Percentiles rank a stretch among this genome's conserved stretches.
Evolutionary conservation across 495 filamentous ascomycete species (phyloP).

Genomic region (Penicillium arizonense): DNA sequence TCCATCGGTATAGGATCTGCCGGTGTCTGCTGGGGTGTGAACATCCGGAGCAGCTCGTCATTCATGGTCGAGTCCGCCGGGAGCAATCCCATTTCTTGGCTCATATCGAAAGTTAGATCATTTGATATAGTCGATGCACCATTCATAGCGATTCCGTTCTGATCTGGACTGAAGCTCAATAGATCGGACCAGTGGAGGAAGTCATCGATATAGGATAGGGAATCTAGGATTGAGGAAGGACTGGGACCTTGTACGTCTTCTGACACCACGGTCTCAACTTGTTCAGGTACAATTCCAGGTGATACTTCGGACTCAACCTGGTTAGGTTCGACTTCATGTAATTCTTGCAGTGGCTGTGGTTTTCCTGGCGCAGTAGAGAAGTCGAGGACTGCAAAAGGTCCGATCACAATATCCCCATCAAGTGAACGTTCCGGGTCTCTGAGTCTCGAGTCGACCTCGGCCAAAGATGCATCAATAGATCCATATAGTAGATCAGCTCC

Average conservation of each 20-base stretch:
- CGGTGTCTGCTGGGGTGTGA: conserved; percentile 10
- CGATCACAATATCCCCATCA: conserved; percentile 27
- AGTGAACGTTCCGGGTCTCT: conserved; percentile 20
- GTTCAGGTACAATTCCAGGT: neutral
- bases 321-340: neutral
- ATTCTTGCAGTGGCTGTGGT: neutral
- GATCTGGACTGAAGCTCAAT: conserved; percentile 27
- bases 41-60: conserved; percentile 1
- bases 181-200: conserved; percentile 37
- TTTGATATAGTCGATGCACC: conserved; percentile 17
- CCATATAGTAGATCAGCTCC: conserved; percentile 23
- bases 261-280: conserved; percentile 1
- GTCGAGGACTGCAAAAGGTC: conserved; percentile 33
- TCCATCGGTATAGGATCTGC: conserved; percentile 4
- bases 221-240: conserved; percentile 22
- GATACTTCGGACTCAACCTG: neutral
- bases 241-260: conserved; percentile 10
- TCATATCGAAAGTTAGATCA: conserved; percentile 16
- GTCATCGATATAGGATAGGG: conserved; percentile 30
- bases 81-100: conserved; percentile 6
- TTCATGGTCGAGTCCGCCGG: neutral
- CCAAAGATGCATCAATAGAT: conserved; percentile 32
- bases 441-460: conserved; percentile 28
- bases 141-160: conserved; percentile 12
- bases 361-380: conserved; percentile 10